A percentile compares a stretch with the other conserved stretches of the same genome.
Evolutionary conservation across 805 yeast genomes (phyloP).

Genomic region (Barnettozyma pratensis): DNA sequence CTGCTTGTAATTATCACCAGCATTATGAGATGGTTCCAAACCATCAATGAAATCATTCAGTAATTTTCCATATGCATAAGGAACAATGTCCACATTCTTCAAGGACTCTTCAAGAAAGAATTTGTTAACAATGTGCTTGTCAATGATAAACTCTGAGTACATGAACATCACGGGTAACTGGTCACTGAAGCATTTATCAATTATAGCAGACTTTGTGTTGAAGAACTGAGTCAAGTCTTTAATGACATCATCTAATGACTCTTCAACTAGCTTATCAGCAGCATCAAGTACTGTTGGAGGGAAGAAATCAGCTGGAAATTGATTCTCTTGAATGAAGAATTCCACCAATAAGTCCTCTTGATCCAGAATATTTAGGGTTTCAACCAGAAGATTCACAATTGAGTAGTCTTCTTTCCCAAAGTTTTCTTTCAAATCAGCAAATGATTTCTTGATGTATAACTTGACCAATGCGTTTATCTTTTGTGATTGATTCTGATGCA

Average conservation of each 20-base stretch:
- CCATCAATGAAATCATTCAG: conserved; percentile 29
- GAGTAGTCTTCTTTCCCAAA: conserved; percentile 19
- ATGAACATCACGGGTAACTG: conserved; percentile 34
- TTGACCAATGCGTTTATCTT: conserved; percentile 13
- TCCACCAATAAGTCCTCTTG: conserved; percentile 35
- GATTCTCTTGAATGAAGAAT: conserved; percentile 34
- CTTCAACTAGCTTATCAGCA: conserved; percentile 19
- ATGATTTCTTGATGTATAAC: conserved; percentile 13
- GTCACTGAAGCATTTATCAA: conserved; percentile 34
- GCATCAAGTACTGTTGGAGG: conserved; percentile 24
- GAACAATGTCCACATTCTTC: conserved; percentile 26
- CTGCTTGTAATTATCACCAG: conserved; percentile 28
- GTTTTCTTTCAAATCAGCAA: conserved; percentile 18
- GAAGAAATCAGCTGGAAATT: conserved; percentile 27
- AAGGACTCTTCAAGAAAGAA: conserved; percentile 23
- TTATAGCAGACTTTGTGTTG: conserved; percentile 31
- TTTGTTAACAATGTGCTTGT: conserved; percentile 28
- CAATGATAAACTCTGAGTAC: conserved; percentile 34
- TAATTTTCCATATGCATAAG: conserved; percentile 27
- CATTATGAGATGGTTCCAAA: conserved; percentile 33
- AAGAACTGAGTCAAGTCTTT: conserved; percentile 26
- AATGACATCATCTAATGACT: conserved; percentile 21
- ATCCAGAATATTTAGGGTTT: conserved; percentile 24
- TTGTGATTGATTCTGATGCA: background rate
- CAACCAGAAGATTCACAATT: conserved; percentile 19